These are phyloP conservation scores for Hypoxylon sp. DNA, from an alignment of 2,329 filamentous ascomycete species.

Conservation along the genomic window DNA sequence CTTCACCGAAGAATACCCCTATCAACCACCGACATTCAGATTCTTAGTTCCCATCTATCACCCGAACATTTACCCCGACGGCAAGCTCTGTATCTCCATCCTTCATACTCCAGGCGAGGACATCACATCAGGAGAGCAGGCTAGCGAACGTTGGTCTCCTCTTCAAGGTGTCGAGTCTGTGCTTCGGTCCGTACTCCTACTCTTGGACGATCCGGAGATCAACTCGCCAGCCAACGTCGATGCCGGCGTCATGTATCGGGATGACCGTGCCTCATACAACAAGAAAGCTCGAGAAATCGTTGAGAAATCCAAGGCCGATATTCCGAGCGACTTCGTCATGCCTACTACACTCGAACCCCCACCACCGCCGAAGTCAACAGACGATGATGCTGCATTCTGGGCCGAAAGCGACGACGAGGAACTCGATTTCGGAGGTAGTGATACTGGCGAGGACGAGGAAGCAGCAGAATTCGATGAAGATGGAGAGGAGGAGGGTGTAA, in stretches of 20 bases:
- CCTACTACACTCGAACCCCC: constrained; percentile 78
- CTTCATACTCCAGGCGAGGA: constrained; percentile 94
- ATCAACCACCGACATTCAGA: constrained; percentile 88
- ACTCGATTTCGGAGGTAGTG: constrained; percentile 83
- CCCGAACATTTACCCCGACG: constrained; percentile 93
- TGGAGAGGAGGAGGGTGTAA: constrained; percentile 69
- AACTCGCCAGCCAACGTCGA: constrained; percentile 96
- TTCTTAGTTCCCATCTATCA: constrained; percentile 87
- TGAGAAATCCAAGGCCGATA: constrained; percentile 81
- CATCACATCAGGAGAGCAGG: constrained; percentile 89
- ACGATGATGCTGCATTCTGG: constrained; percentile 87
- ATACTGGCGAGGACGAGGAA: constrained; percentile 72
- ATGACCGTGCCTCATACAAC: constrained; percentile 79
- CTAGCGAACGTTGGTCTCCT: constrained; percentile 94
- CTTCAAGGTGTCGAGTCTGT: constrained; percentile 96
- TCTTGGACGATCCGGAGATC: constrained; percentile 95
- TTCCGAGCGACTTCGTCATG: constrained; percentile 85
- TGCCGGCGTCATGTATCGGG: constrained; percentile 87
- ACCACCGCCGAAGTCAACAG: constrained; percentile 73
- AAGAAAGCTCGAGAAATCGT: constrained; percentile 78
- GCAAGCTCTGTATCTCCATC: constrained; percentile 95
- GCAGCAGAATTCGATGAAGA: constrained; percentile 73
- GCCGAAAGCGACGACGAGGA: constrained; percentile 82
- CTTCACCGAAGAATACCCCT: constrained; percentile 92
- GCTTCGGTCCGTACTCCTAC: constrained; percentile 89